phyloP scores from a whole-genome alignment of 495 filamentous ascomycete species.

The Daldinia grandis region DNA sequence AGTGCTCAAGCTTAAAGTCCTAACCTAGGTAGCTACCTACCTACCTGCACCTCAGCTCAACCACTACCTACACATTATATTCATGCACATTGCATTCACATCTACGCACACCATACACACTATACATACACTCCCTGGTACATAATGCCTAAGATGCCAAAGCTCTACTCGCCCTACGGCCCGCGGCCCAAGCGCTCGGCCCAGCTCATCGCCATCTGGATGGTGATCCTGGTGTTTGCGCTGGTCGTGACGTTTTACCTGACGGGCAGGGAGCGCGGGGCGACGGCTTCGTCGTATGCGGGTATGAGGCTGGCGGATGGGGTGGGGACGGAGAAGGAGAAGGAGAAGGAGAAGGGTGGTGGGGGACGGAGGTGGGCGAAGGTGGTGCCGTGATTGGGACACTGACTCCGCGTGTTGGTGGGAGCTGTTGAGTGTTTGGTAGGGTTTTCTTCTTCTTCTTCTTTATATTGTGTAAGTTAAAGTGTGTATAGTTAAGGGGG shows the following conservation, averaged over 20 bases:
- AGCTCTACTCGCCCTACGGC: slow-evolving; percentile 46
- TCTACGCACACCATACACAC: background rate
- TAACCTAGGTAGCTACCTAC: background rate
- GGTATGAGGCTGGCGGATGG: slow-evolving; percentile 10
- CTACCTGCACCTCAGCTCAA: background rate
- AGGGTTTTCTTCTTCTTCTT: background rate
- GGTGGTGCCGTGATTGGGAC: background rate
- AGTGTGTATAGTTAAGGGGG: too few relatives aligned
- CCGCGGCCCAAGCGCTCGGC: slow-evolving; percentile 45
- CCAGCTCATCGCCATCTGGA: slow-evolving; percentile 46
- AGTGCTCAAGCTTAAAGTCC: background rate
- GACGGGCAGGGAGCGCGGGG: slow-evolving; percentile 29
- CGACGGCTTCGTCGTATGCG: slow-evolving; percentile 20
- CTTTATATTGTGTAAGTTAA: too few relatives aligned
- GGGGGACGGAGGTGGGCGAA: background rate
- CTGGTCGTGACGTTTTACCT: slow-evolving; percentile 47
- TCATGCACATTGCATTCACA: background rate
- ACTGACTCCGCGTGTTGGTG: background rate
- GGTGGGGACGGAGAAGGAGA: slow-evolving; percentile 7
- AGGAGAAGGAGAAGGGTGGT: background rate
- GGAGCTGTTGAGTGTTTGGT: background rate
- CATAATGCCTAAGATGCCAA: slow-evolving; percentile 26
- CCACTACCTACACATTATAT: background rate
- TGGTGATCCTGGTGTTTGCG: slow-evolving; percentile 42
- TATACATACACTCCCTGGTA: background rate